phyloP scores from a whole-genome alignment of 2,329 filamentous ascomycete species.

The Xylaria sp. region DNA sequence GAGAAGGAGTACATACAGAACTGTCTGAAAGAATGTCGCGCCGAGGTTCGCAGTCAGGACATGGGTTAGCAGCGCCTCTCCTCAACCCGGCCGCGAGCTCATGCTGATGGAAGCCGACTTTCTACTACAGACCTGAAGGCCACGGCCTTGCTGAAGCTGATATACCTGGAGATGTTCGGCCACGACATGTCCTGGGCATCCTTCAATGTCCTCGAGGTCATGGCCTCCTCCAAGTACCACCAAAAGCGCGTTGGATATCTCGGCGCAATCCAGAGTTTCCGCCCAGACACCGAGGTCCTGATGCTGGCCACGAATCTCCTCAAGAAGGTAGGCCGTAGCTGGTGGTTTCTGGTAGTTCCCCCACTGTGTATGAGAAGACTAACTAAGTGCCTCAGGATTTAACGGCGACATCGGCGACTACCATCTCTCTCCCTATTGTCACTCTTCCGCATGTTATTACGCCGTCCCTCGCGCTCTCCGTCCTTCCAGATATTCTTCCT shows the following conservation, averaged over 20 bases:
- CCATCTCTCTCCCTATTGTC: slow-evolving; percentile 85
- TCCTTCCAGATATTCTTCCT: slow-evolving; percentile 86
- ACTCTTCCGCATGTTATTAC: slow-evolving; percentile 97
- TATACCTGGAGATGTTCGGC: slow-evolving; percentile 98
- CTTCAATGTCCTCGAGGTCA: slow-evolving; percentile 98
- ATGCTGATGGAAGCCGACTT: slow-evolving; percentile 33
- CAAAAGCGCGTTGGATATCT: slow-evolving; percentile 97
- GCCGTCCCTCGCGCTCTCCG: slow-evolving; percentile 88
- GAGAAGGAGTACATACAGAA: slow-evolving; percentile 96
- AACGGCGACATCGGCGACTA: slow-evolving; percentile 75
- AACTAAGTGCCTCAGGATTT: slow-evolving; percentile 68
- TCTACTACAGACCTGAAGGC: slow-evolving; percentile 82
- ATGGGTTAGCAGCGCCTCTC: slow-evolving; percentile 72
- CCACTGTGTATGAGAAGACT: not conserved
- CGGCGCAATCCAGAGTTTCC: slow-evolving; percentile 94
- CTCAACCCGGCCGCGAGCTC: slow-evolving; percentile 9
- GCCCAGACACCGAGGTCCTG: slow-evolving; percentile 93
- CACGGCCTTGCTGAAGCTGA: slow-evolving; percentile 91
- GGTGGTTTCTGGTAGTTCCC: not conserved
- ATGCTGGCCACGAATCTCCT: slow-evolving; percentile 97
- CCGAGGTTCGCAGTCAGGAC: slow-evolving; percentile 91
- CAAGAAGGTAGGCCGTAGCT: slow-evolving; percentile 75
- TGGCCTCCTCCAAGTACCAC: slow-evolving; percentile 94
- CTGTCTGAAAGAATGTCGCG: slow-evolving; percentile 92
- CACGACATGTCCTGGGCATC: slow-evolving; percentile 99